Evolutionary conservation across 2,329 filamentous ascomycete species (phyloP), one percentile per base, ranked within the genome.

Genomic region (Penicillium sp.): DNA sequence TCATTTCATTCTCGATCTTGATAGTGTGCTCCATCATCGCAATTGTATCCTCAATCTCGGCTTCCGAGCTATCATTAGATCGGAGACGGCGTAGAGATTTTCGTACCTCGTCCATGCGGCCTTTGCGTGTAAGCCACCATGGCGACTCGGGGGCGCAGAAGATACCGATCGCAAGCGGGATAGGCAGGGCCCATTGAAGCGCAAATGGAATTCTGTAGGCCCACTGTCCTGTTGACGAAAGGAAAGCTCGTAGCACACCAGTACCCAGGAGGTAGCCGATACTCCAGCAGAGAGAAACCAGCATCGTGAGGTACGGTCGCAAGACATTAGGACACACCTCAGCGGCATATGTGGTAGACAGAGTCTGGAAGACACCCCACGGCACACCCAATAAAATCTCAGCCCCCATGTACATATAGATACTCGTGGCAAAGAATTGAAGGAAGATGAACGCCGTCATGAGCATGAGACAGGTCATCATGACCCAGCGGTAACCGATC

Each of bases 391-490:
- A 79, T 13, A 83, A 67, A 54, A 82, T 72, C 53, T 80, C 72
- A 5, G 77, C 78, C 14, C 76, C 71, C 8, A 81, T 66, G 47
- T 80, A 66, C 39, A 76, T 70, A 48, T 75, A 67, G n/a, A 80
- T 72, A 48, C 70, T 77, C 4, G 74, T 73, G 0, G 80, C 77
- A 54, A 82, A 82, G 70, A 82, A 80, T 45, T 74, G 71, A 45
- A 82, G 67, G 60, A 80, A 82, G 62, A 82, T 75, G 58, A 78
- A 79, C 4, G 61, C 72, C 5, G 68, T 62, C 35, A 82, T 67
- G 56, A 73, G 72, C 37, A 73, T 64, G 22, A 82, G 71, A 16
- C 71, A 72, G 29, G 60, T 57, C 52, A 81, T 76, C 64, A 81
- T 73, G 0, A 78, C 75, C 59, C 70, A 73, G 43, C 78, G 74